Base-by-base conservation (phyloP, 2,329 filamentous ascomycete species). In the Seiridium cupressi region DNA sequence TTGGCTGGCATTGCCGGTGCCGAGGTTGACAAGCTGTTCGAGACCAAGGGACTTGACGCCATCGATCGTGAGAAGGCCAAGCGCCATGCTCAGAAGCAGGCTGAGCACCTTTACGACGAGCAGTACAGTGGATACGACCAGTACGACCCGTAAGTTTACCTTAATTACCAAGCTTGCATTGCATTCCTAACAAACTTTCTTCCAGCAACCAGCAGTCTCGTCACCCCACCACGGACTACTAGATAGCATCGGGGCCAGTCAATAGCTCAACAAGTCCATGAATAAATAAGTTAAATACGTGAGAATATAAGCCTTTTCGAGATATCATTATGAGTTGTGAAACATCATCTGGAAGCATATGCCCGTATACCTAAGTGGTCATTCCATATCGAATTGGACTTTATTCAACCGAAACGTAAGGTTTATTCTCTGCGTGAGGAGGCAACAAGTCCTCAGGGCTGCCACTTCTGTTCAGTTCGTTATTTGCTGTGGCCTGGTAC, bases 11-110 rank as follows among this genome's bases (percentile, higher is more conserved):
- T 93, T 59, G 90, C 88, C 35, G 90, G 85, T 53, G 89, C 84
- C 63, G 89, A 93, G 77, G 83, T 92, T 69, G 90, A 94, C 80
- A 89, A 88, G 77, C 82, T 93, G 38, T 82, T 84, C 68, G 91
- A 90, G 81, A 87, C 84, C 67, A 89, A 88, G 80, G 87, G 87
- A n/a, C 73, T 86, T 64, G 82, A 89, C 73, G 80, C 78, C 62
- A 67, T 83, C 62, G 85, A 89, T 75, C 74, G 76, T 62, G 79
- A 87, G 73, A 77, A 80, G 73, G 85, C 86, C 61, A 84, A 85
- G 73, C 77, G 79, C 65, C 81, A 87, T 60, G 86, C 86, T 58
- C 80, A 82, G 74, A 66, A 83, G 74, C 81, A 85, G 69, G 85
- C 81, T 47, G 76, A 86, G 73, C 66, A 81, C 46, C 76, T 89